Evolutionary conservation across 129 eudicot species (phyloP).

Genomic region (Arctium lappa): DNA sequence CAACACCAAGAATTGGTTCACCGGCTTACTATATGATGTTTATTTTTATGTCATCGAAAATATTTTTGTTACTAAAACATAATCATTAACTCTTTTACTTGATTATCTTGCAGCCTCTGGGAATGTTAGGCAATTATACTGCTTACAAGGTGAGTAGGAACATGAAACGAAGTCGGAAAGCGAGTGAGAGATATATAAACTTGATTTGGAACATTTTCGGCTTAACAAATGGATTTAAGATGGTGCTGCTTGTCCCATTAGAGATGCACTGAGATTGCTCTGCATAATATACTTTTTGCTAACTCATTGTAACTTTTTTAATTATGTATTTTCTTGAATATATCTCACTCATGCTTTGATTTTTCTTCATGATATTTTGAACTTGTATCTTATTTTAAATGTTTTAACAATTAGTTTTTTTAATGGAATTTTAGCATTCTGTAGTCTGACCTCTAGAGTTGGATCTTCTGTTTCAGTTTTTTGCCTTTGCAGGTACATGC

Average conservation of each 20-base stretch:
- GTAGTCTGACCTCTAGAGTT: neutral
- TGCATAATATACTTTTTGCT: conserved; percentile 3
- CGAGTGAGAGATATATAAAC: conserved; percentile 16
- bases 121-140: conserved; percentile 86
- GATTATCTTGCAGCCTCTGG: conserved; percentile 75
- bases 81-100: conserved; percentile 2
- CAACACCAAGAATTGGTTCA: too few relatives aligned
- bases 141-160: conserved; percentile 76
- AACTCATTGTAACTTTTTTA: conserved; percentile 24
- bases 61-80: conserved; percentile 1
- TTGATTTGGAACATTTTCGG: conserved; percentile 15
- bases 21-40: too few relatives aligned
- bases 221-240: conserved; percentile 16
- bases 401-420: neutral
- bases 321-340: conserved; percentile 4
- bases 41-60: neutral
- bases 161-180: neutral
- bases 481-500: neutral
- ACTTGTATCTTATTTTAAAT: neutral
- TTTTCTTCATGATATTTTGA: neutral
- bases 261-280: neutral
- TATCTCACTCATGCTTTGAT: conserved; percentile 2
- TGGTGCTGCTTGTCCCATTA: neutral
- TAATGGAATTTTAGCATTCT: neutral
- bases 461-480: neutral